Evolutionary conservation across 805 yeast species (phyloP).

Genomic region (Metschnikowia hibisci): DNA sequence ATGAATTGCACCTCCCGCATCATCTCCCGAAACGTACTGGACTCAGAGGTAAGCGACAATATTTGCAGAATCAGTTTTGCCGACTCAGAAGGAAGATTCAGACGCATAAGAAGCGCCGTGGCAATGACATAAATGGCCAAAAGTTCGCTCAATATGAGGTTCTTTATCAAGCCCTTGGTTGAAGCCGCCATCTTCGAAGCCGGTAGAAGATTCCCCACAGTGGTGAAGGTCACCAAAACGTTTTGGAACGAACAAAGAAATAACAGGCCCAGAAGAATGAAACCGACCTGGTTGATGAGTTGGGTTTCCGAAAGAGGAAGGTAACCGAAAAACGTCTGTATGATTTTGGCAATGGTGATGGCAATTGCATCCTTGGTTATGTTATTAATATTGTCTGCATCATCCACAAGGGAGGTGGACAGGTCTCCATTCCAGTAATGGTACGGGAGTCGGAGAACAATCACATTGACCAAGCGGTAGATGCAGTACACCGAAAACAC

Average conservation of each 20-base stretch:
- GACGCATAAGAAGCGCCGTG: slow-evolving; percentile 46
- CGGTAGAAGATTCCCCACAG: slow-evolving; percentile 37
- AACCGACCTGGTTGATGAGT: slow-evolving; percentile 43
- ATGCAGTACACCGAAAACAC: slow-evolving; percentile 46
- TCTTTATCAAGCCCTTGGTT: slow-evolving; percentile 31
- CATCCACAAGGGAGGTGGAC: slow-evolving; percentile 10
- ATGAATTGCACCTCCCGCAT: slow-evolving; percentile 42
- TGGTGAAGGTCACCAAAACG: slow-evolving; percentile 57
- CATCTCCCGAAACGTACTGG: slow-evolving; percentile 18
- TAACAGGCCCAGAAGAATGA: slow-evolving; percentile 54
- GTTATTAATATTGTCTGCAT: slow-evolving; percentile 11
- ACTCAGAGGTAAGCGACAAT: slow-evolving; percentile 25
- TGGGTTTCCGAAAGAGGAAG: slow-evolving; percentile 35
- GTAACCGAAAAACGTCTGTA: slow-evolving; percentile 24
- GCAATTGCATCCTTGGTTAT: slow-evolving; percentile 45
- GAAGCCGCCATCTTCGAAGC: slow-evolving; percentile 16
- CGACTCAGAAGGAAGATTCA: slow-evolving; percentile 44
- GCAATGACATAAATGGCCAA: slow-evolving; percentile 50
- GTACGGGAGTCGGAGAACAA: slow-evolving; percentile 40
- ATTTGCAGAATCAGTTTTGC: slow-evolving; percentile 39
- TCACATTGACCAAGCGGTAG: slow-evolving; percentile 43
- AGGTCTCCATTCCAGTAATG: slow-evolving; percentile 11
- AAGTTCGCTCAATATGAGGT: slow-evolving; percentile 41
- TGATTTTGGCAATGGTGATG: slow-evolving; percentile 42
- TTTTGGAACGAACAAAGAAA: slow-evolving; percentile 64